Conservation (phyloP, 768 basidiomycete species). For the Lyophyllum decastes region DNA sequence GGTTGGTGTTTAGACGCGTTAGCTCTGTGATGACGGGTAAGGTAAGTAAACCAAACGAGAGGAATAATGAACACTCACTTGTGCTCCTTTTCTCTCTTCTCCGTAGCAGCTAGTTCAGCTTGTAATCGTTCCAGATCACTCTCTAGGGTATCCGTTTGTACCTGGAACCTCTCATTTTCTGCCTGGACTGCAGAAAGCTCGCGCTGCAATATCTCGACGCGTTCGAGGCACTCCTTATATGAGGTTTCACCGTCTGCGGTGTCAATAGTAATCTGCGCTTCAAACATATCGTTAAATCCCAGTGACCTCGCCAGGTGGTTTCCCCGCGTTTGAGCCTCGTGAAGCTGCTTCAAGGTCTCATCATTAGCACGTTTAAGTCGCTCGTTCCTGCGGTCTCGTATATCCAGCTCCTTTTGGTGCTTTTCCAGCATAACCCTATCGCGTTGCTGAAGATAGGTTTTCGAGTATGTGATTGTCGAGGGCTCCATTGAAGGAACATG, state of each 20-base stretch:
- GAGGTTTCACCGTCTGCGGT: slow-evolving; percentile 32
- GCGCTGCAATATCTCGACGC: slow-evolving; percentile 31
- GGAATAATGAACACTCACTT: slow-evolving; percentile 7
- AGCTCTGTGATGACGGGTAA: slow-evolving; percentile 8
- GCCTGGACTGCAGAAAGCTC: slow-evolving; percentile 23
- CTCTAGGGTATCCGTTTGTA: not conserved
- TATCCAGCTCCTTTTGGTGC: slow-evolving; percentile 31
- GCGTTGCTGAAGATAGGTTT: slow-evolving; percentile 33
- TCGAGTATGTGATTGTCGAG: slow-evolving; percentile 27
- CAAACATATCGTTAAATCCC: slow-evolving; percentile 44
- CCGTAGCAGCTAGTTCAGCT: not conserved
- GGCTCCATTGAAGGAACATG: not conserved
- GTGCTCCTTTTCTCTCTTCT: not conserved
- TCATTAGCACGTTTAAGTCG: slow-evolving; percentile 35
- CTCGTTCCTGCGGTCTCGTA: slow-evolving; percentile 30
- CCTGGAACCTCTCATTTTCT: slow-evolving; percentile 24
- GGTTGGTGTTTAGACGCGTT: slow-evolving; percentile 1
- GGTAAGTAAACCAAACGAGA: not conserved
- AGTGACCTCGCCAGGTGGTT: slow-evolving; percentile 40
- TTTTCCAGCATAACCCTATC: slow-evolving; percentile 37
- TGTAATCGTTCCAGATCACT: not conserved
- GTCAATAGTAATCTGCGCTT: slow-evolving; percentile 43
- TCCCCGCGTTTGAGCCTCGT: slow-evolving; percentile 36
- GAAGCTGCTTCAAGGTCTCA: slow-evolving; percentile 37
- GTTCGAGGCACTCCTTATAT: slow-evolving; percentile 37